Base-by-base conservation (phyloP, 495 filamentous ascomycete genomes). In the Aspergillus kassunensis region DNA sequence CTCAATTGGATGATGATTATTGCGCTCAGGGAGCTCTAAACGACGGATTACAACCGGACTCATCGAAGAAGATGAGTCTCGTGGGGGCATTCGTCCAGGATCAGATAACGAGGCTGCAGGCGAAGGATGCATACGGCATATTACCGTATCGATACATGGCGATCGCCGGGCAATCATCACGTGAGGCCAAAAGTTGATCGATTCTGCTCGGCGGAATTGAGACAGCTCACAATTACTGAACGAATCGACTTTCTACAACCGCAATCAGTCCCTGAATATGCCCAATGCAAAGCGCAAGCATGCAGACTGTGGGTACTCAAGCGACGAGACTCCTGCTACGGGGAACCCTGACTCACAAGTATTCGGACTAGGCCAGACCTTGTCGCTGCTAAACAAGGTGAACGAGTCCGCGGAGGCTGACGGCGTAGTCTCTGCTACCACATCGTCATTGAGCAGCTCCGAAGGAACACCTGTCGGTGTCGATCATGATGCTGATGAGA, bases 231-330 rank as follows among this genome's bases (percentile, higher is more conserved):
- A 13, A n/a, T n/a, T n/a, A n/a, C n/a, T n/a, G n/a, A n/a, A 16
- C 15, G 16, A 35, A 33, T 35, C 16, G 30, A 30, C 23, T n/a
- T 9, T 37, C 33, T 23, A 16, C 33, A 39, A 20, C 49, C 29
- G 19, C 31, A 52, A 20, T 23, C 23, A 10, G 13, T 23, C 35
- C 13, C 27, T 24, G 29, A 49, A 48, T 8, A 70, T 72, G 62
- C 48, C 45, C 2, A 48, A 51, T 37, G 53, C 58, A 44, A 74
- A 73, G 49, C 66, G 69, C 50, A 75, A 75, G 59, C 65, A 64
- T 51, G 56, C 45, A 13, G 56, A 62, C 20, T 42, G 46, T 36
- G 36, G 55, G 27, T 45, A 55, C 34, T 63, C 55, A 16, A 62
- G 65, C 40, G 57, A 62, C 23, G 63, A 58, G 11, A 55, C 61